Conservation (phyloP, 345 rosid species). For the Mallotus nudiflorus region DNA sequence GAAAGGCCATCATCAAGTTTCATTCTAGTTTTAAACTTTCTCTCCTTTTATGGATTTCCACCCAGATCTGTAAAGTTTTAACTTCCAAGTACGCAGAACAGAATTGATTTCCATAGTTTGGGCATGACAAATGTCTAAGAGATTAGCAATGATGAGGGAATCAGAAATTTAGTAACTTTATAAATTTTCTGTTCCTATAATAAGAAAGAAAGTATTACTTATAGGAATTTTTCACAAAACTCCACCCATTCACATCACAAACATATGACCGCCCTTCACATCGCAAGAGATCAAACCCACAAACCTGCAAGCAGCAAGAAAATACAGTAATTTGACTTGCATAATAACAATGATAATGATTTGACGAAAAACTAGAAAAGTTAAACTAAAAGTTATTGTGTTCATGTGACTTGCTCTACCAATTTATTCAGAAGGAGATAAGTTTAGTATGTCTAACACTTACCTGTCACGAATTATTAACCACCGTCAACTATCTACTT, state of each 20-base stretch:
- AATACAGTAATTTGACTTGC: background rate
- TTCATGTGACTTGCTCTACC: background rate
- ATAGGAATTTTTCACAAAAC: slow-evolving; percentile 98
- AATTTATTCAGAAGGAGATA: background rate
- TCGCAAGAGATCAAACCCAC: slow-evolving; percentile 98
- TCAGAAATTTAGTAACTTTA: background rate
- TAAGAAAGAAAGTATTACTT: slow-evolving; percentile 53
- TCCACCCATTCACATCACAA: slow-evolving; percentile 99
- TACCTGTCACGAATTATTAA: background rate
- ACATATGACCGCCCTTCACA: slow-evolving; percentile 96
- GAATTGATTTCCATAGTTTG: background rate
- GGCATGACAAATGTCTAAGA: background rate
- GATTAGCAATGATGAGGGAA: background rate
- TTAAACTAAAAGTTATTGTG: background rate
- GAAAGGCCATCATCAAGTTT: background rate
- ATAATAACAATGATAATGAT: background rate
- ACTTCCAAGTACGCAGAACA: background rate
- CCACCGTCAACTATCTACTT: background rate
- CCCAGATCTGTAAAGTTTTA: background rate
- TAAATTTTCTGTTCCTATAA: background rate
- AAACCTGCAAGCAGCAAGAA: slow-evolving; percentile 59
- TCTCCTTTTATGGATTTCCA: background rate
- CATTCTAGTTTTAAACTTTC: background rate
- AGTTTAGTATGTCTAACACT: background rate
- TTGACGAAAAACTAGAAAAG: background rate